A percentile compares a stretch with the other conserved stretches of the same genome.
These are phyloP conservation scores for Penicillium sp. DNA, from an alignment of 2,329 filamentous ascomycete species.

Conservation along the genomic window DNA sequence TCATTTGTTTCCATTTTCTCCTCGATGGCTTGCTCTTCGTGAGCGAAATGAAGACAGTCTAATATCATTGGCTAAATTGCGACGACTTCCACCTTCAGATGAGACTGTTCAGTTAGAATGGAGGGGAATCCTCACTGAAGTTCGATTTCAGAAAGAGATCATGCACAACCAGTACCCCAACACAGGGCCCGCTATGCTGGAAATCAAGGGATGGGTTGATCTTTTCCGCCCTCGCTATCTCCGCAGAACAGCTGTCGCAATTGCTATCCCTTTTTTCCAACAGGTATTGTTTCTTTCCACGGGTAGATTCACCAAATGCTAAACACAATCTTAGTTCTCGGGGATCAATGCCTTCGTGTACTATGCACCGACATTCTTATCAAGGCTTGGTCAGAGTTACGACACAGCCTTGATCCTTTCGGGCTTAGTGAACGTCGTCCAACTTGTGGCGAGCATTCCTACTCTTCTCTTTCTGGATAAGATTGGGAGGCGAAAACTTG, in stretches of 20 bases:
- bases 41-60: constrained; percentile 65
- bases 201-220: constrained; percentile 26
- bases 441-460: constrained; percentile 32
- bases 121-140: constrained; percentile 52
- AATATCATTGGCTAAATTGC: constrained; percentile 60
- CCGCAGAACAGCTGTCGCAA: constrained; percentile 33
- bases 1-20: constrained; percentile 69
- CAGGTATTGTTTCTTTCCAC: background rate
- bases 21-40: constrained; percentile 60
- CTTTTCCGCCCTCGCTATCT: constrained; percentile 34
- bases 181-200: constrained; percentile 1
- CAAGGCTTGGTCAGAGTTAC: constrained; percentile 40
- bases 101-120: constrained; percentile 51
- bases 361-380: constrained; percentile 51
- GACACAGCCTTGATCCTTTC: constrained; percentile 34
- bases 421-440: constrained; percentile 40
- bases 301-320: background rate
- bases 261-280: constrained; percentile 47
- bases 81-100: constrained; percentile 57
- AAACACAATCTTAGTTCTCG: constrained; percentile 38
- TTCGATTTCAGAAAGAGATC: constrained; percentile 45
- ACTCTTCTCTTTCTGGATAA: constrained; percentile 35
- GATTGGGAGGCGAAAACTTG: constrained; percentile 31
- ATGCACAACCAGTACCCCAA: constrained; percentile 4
- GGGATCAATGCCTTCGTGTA: constrained; percentile 53